These are phyloP conservation scores for Fusarium praegraminearum DNA, from an alignment of 2,329 filamentous ascomycete genomes.

Conservation along the genomic window DNA sequence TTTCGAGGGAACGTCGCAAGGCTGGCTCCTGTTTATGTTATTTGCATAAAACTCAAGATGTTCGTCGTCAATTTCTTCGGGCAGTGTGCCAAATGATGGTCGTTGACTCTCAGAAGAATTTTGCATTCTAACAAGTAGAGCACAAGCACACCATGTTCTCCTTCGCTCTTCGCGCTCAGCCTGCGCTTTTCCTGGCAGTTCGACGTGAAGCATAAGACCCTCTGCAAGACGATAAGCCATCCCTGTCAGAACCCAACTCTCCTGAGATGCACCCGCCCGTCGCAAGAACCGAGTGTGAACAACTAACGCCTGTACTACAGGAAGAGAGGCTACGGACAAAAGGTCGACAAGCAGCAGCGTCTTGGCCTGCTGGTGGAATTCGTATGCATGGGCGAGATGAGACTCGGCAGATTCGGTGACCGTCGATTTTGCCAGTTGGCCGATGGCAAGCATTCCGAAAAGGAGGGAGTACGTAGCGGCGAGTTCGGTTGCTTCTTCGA, in stretches of 20 bases:
- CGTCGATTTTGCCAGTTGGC: constrained; percentile 36
- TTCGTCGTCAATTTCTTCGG: constrained; percentile 45
- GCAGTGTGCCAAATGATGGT: constrained; percentile 31
- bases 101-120: constrained; percentile 25
- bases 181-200: constrained; percentile 39
- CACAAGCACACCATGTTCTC: constrained; percentile 47
- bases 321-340: constrained; percentile 36
- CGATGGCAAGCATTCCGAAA: constrained; percentile 46
- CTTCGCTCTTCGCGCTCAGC: constrained; percentile 42
- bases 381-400: constrained; percentile 29
- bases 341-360: constrained; percentile 42
- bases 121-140: constrained; percentile 41
- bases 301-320: constrained; percentile 44
- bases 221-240: constrained; percentile 45
- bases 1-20: constrained; percentile 37
- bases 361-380: constrained; percentile 45
- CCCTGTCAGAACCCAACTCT: constrained; percentile 44
- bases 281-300: constrained; percentile 45
- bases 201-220: constrained; percentile 41
- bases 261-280: constrained; percentile 32
- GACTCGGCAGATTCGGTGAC: constrained; percentile 12
- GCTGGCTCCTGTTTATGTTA: constrained; percentile 22
- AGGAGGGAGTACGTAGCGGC: constrained; percentile 44
- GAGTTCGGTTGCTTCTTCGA: constrained; percentile 45
- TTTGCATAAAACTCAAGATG: constrained; percentile 31